Evolutionary conservation across 2,329 filamentous ascomycete species (phyloP).

Genomic region (Pseudonectria buxi): DNA sequence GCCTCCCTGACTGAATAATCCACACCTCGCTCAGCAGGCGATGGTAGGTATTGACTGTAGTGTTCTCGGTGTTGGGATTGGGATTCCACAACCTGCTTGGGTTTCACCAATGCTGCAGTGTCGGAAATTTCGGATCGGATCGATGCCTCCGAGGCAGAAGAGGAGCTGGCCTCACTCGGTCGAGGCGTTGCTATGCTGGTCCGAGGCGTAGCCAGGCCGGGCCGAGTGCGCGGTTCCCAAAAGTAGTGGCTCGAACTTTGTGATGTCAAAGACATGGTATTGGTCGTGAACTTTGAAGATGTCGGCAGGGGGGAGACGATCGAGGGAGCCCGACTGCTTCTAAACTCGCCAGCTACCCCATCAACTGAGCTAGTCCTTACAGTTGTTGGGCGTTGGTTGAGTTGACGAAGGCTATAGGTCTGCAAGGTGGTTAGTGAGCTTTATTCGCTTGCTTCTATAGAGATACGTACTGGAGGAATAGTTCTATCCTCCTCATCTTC

Average conservation of each 20-base stretch:
- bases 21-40: conserved; percentile 14
- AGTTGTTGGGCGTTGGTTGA: conserved; percentile 18
- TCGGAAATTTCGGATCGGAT: too few species aligned
- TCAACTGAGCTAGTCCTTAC: conserved; percentile 10
- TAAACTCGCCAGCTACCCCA: conserved; percentile 1
- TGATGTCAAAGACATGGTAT: too few species aligned
- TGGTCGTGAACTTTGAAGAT: too few species aligned
- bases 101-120: too few species aligned
- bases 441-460: not conserved
- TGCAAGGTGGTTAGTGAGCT: conserved; percentile 58
- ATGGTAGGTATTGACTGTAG: conserved; percentile 8
- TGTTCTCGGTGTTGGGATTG: conserved; percentile 1
- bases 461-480: conserved; percentile 11
- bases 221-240: too few species aligned
- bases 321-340: conserved; percentile 4
- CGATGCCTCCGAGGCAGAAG: too few species aligned
- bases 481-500: conserved; percentile 1
- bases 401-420: conserved; percentile 22
- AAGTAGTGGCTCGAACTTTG: too few species aligned
- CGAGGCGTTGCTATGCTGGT: too few species aligned
- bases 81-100: too few species aligned
- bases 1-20: conserved; percentile 32
- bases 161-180: too few species aligned
- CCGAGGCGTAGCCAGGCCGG: too few species aligned
- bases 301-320: not conserved